Evolutionary conservation across 345 rosid species (phyloP).

Genomic region (Salix viminalis): DNA sequence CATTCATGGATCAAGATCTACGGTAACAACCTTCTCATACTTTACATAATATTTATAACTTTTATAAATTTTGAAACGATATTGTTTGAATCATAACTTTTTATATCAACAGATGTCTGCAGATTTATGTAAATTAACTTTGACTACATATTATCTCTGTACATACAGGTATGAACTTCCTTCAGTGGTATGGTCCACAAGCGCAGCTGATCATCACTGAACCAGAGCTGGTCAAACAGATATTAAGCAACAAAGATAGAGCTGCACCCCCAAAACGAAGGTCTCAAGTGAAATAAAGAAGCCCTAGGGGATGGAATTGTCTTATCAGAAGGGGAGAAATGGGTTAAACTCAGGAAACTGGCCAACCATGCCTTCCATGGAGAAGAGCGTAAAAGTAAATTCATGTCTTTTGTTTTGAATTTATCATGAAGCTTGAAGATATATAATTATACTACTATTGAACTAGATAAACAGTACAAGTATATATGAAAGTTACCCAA

Average conservation of each 20-base stretch:
- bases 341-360: conserved; percentile 39
- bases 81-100: neutral
- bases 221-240: conserved; percentile 37
- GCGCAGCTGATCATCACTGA: conserved; percentile 37
- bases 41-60: no score
- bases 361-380: conserved; percentile 50
- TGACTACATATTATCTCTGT: neutral
- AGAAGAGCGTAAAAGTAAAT: conserved; percentile 38
- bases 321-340: conserved; percentile 30
- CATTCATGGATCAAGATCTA: conserved; percentile 11
- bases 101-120: neutral
- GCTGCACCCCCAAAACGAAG: conserved; percentile 7
- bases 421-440: neutral
- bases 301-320: conserved; percentile 40
- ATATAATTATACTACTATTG: neutral
- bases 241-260: conserved; percentile 35
- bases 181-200: conserved; percentile 35
- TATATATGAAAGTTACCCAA: no score
- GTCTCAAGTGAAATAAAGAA: neutral
- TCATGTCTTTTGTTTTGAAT: neutral
- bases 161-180: conserved; percentile 29
- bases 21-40: conserved; percentile 3
- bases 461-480: neutral
- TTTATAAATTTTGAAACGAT: neutral
- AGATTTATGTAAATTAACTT: neutral